Evolutionary conservation across 1,284 basidiomycete genomes (phyloP).

Genomic region (Entoloma clypeatum): DNA sequence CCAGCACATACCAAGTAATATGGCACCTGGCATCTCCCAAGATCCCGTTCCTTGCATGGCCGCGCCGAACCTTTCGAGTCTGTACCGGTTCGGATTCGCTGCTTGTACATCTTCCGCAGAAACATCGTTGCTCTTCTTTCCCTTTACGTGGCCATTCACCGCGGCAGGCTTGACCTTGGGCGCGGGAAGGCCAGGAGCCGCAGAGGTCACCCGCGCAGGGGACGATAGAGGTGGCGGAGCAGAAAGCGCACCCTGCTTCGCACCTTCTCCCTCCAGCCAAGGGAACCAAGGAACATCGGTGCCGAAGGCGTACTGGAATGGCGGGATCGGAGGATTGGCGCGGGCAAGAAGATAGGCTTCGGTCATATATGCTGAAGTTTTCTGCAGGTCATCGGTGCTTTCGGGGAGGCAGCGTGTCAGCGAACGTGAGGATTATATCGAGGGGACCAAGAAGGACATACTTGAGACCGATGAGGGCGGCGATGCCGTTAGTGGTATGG

Average conservation of each 20-base stretch:
- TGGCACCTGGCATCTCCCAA: conserved; percentile 60
- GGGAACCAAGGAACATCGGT: conserved; percentile 44
- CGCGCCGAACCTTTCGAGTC: conserved; percentile 62
- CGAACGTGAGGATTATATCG: conserved; percentile 1
- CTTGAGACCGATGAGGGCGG: conserved; percentile 67
- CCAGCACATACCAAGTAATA: conserved; percentile 51
- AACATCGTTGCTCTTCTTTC: neutral
- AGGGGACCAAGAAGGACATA: conserved; percentile 29
- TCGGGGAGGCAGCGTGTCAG: neutral
- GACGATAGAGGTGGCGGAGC: too few relatives aligned
- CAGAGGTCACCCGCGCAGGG: neutral
- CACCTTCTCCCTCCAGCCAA: conserved; percentile 49
- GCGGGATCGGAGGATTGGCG: conserved; percentile 40
- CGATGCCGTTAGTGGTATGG: conserved; percentile 53
- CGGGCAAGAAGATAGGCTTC: conserved; percentile 47
- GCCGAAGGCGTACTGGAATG: conserved; percentile 55
- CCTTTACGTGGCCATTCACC: neutral
- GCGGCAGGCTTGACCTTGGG: neutral
- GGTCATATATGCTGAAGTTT: conserved; percentile 64
- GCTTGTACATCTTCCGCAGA: neutral
- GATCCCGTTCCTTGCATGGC: conserved; percentile 66
- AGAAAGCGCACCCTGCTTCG: neutral
- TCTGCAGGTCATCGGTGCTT: conserved; percentile 71
- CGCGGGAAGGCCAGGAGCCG: neutral
- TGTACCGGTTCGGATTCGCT: conserved; percentile 38